Evolutionary conservation across 129 eudicot species (phyloP).

Genomic region (Ambrosia trifida): DNA sequence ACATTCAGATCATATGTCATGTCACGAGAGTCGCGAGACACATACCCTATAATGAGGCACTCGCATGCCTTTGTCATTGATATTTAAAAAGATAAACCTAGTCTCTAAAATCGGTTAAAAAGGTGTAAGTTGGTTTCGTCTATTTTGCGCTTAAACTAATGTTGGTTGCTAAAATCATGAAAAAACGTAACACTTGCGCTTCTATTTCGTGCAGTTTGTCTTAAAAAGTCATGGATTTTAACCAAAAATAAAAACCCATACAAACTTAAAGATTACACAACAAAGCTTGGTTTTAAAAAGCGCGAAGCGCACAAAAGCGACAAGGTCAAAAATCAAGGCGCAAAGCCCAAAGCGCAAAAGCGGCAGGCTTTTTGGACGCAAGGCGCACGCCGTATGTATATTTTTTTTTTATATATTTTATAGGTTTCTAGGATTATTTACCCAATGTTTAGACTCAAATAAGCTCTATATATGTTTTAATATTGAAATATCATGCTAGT

Average conservation of each 20-base stretch:
- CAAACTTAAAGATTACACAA: not conserved
- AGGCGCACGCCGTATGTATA: too few species aligned
- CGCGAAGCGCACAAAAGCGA: too few species aligned
- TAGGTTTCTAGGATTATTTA: too few species aligned
- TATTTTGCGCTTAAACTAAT: constrained; percentile 1
- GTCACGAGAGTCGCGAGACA: not conserved
- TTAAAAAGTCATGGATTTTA: not conserved
- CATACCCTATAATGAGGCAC: not conserved
- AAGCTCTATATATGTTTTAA: too few species aligned
- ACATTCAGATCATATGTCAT: too few species aligned
- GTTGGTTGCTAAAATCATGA: constrained; percentile 14
- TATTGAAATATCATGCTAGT: too few species aligned
- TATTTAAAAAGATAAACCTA: not conserved
- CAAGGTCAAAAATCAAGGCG: too few species aligned
- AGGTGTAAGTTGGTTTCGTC: not conserved
- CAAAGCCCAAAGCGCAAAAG: too few species aligned
- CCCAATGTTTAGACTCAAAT: too few species aligned
- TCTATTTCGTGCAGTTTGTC: not conserved
- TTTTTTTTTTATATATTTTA: too few species aligned
- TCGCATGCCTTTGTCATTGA: not conserved
- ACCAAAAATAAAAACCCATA: not conserved
- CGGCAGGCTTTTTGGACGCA: too few species aligned
- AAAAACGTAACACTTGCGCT: not conserved
- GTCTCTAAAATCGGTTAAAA: not conserved
- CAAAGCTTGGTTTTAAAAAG: too few species aligned